Conservation (phyloP, 805 yeast species). For the Schwanniomyces polymorphus region DNA sequence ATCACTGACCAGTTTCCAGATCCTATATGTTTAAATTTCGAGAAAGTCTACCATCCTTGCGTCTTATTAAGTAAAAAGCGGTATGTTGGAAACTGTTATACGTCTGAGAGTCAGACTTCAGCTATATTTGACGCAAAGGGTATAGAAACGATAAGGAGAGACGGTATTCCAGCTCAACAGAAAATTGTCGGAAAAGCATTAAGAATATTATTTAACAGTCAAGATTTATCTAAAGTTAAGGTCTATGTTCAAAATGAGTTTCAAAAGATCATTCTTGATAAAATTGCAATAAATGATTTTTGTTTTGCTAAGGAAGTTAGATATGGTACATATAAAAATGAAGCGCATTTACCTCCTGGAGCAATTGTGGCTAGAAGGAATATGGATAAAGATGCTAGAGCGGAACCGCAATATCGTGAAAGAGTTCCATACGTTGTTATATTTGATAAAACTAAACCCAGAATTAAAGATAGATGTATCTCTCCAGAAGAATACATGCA, state of each 20-base stretch:
- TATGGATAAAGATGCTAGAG: conserved; percentile 63
- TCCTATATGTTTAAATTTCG: conserved; percentile 84
- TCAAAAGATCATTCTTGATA: conserved; percentile 58
- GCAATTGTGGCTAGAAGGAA: conserved; percentile 74
- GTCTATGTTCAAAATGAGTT: conserved; percentile 66
- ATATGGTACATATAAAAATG: conserved; percentile 78
- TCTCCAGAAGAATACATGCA: conserved; percentile 74
- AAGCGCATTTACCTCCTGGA: conserved; percentile 81
- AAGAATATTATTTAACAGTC: conserved; percentile 66
- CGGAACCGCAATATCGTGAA: conserved; percentile 86
- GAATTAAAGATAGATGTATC: conserved; percentile 74
- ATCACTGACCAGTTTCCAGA: conserved; percentile 71
- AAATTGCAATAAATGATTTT: conserved; percentile 74
- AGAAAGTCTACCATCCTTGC: conserved; percentile 89
- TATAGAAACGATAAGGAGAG: conserved; percentile 90
- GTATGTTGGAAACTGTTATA: conserved; percentile 86
- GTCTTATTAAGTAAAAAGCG: conserved; percentile 79
- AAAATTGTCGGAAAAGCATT: conserved; percentile 73
- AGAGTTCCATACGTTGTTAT: conserved; percentile 85
- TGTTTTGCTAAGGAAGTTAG: conserved; percentile 91
- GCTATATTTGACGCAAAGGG: conserved; percentile 95
- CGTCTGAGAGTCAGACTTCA: conserved; percentile 47
- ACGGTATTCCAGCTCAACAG: conserved; percentile 92
- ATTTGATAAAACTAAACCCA: conserved; percentile 51
- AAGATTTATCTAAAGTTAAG: conserved; percentile 71